A percentile compares a stretch with the other conserved stretches of the same genome.
phyloP scores from a whole-genome alignment of 2,329 filamentous ascomycete species.

The Pseudogymnoascus sp. region DNA sequence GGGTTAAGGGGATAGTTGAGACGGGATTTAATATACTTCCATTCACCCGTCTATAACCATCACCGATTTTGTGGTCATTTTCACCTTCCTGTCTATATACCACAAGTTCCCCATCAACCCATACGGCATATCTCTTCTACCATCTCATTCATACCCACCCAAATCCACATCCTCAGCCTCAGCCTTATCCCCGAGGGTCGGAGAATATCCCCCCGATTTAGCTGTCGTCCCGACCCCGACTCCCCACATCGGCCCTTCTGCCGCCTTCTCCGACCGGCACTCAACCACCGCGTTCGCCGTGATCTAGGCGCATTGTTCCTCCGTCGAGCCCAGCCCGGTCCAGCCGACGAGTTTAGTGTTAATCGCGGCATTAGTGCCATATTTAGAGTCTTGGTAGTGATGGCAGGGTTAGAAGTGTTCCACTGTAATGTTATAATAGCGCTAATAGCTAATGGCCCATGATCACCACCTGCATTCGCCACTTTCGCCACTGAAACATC shows the following conservation, averaged over 20 bases:
- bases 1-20: not conserved
- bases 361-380: not conserved
- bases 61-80: not conserved
- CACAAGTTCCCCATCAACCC: not conserved
- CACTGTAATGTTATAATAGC: slow-evolving; percentile 6
- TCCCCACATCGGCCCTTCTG: not conserved
- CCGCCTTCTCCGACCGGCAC: not conserved
- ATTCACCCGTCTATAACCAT: not conserved
- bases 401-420: not conserved
- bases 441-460: not conserved
- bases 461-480: not conserved
- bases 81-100: not conserved
- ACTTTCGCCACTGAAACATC: not conserved
- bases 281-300: not conserved
- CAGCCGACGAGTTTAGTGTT: not conserved
- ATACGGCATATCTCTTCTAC: no score
- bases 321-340: not conserved
- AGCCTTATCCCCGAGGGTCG: not conserved
- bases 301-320: slow-evolving; percentile 5
- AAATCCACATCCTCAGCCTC: not conserved
- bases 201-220: not conserved
- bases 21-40: not conserved
- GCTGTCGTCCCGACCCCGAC: not conserved
- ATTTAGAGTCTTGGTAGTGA: not conserved
- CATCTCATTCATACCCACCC: not conserved